These are phyloP conservation scores for Dentipellis sp. DNA, from an alignment of 768 basidiomycete species.

Conservation along the genomic window DNA sequence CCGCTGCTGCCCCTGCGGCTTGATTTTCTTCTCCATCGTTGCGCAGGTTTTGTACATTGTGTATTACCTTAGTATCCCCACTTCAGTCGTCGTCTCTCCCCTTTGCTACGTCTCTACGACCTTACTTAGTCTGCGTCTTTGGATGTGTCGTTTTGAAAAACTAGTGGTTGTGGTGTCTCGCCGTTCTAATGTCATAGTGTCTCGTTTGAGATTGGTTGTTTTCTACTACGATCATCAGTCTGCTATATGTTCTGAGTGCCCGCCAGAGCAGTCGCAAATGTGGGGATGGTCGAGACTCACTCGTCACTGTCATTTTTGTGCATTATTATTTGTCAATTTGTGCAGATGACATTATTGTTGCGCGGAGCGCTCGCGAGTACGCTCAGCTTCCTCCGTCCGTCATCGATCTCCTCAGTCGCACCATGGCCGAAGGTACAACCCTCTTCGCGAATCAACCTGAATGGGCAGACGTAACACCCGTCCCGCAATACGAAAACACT, in stretches of 20 bases:
- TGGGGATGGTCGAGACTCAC: no score
- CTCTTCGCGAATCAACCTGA: slow-evolving; percentile 57
- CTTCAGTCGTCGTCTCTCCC: no score
- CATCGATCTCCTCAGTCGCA: neutral
- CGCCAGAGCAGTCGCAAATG: no score
- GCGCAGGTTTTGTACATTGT: slow-evolving; percentile 10
- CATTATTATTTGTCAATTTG: no score
- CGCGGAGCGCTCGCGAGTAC: neutral
- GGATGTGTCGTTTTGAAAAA: neutral
- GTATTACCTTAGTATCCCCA: slow-evolving; percentile 7
- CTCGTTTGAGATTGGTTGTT: no score
- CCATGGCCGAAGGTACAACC: slow-evolving; percentile 1
- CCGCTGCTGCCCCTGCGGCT: slow-evolving; percentile 12
- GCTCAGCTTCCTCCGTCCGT: neutral
- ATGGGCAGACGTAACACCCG: slow-evolving; percentile 75
- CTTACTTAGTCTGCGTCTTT: neutral
- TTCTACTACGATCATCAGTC: no score
- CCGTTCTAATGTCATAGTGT: no score
- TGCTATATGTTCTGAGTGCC: no score
- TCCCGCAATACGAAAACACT: slow-evolving; percentile 72
- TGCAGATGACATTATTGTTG: neutral
- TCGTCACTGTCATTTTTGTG: no score
- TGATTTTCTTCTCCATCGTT: slow-evolving; percentile 3
- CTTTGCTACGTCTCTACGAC: no score
- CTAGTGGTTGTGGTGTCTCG: neutral